A percentile compares a stretch with the other conserved stretches of the same genome.
phyloP scores from a whole-genome alignment of 306 rosid genomes.

The Prosopis cineraria region DNA sequence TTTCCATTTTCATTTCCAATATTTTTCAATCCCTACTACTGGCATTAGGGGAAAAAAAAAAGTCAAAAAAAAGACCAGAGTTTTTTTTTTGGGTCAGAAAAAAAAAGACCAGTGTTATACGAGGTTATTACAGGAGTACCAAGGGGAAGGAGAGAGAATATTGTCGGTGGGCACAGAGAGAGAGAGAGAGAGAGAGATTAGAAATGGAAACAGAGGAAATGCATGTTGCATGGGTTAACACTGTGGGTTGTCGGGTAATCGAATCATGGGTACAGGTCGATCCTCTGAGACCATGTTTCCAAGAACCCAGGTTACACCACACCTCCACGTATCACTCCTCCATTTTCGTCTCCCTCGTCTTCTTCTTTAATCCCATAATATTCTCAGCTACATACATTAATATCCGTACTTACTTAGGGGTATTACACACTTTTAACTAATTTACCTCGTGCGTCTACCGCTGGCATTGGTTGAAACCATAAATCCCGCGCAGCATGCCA shows the following conservation, averaged over 20 bases:
- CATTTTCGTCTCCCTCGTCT: background rate
- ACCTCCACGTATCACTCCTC: slow-evolving; percentile 15
- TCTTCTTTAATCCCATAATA: background rate
- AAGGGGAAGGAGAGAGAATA: background rate
- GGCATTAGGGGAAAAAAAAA: background rate
- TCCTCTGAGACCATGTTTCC: slow-evolving; percentile 34
- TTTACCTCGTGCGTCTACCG: background rate
- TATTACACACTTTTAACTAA: too few species aligned
- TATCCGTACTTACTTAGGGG: background rate
- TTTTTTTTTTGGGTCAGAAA: too few species aligned
- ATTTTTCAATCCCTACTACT: background rate
- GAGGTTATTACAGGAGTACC: background rate
- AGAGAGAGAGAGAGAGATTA: background rate
- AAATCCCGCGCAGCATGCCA: background rate
- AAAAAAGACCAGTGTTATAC: background rate
- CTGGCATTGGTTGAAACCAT: background rate
- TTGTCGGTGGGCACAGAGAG: slow-evolving; percentile 53
- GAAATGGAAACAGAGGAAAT: background rate
- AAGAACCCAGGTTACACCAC: slow-evolving; percentile 32
- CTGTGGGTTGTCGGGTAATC: slow-evolving; percentile 60
- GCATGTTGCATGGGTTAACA: slow-evolving; percentile 29
- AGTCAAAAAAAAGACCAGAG: background rate
- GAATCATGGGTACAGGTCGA: slow-evolving; percentile 47
- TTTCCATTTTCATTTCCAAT: background rate
- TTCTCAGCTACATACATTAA: background rate